Evolutionary conservation across 441 rosid genomes (phyloP), one percentile per base, ranked within the genome.

Genomic region (Adansonia madagascariensis): DNA sequence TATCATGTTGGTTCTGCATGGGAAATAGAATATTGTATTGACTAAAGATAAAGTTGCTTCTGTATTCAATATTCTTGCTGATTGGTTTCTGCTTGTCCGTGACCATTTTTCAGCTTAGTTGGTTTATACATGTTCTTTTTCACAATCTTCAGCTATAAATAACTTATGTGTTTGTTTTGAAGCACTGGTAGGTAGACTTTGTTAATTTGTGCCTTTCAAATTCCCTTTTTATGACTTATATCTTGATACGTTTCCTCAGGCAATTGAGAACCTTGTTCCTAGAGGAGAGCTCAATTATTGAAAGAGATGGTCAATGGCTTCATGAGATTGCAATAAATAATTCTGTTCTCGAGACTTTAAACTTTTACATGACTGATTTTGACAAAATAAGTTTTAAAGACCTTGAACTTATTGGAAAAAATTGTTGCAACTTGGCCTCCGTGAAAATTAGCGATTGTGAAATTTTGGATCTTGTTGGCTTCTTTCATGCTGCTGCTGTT

Each of bases 161-260:
- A 1, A 14, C 12, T 49, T 43, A 35, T 8, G 31, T 47, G 8
- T 46, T 67, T 66, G n/a, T 65, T 75, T 41, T 75, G 17, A n/a
- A 17, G 52, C 18, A 31, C 31, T 47, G 24, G 15, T 55, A 47
- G 20, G 52, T 63, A 63, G 11, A 69, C 22, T 44, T 73, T 46
- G 15, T 31, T 70, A 72, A 49, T 56, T 77, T 15, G 6, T 67
- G 4, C 56, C 56, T 41, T 77, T 66, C 41, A 35, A 53, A 53
- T 57, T 57, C 27, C 27, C 20, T 57, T 22, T 57, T 18, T 20
- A 18, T 57, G 27, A 18, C 62, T 57, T 14, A 20, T 7, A 57
- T 27, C 65, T 61, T 24, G n/a, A 61, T 31, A 27, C 3, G 66
- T 61, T 27, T 27, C 17, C 22, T 39, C 41, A 61, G 66, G 66